A percentile compares a stretch with the other conserved stretches of the same genome.
Conservation (phyloP, 495 filamentous ascomycete genomes). For the Letharia columbiana region DNA sequence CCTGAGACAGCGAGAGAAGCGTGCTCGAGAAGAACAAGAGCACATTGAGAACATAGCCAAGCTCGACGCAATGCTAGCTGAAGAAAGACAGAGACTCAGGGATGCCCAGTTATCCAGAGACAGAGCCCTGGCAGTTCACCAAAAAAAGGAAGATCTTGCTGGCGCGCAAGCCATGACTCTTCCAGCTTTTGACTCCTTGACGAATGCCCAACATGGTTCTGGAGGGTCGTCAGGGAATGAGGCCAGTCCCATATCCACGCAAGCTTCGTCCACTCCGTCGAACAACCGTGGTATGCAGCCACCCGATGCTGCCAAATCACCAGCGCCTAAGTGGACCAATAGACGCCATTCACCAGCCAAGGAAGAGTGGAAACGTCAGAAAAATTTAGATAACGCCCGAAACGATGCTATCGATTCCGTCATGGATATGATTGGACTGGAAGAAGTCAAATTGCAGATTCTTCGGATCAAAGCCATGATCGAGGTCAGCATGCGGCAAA, state of each 20-base stretch:
- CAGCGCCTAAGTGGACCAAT: too few species aligned
- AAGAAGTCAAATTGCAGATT: conserved; percentile 58
- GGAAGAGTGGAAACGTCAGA: conserved; percentile 54
- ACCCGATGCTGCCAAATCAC: too few species aligned
- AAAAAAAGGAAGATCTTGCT: conserved; percentile 35
- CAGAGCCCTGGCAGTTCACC: conserved; percentile 39
- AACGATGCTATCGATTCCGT: conserved; percentile 54
- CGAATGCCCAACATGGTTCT: too few species aligned
- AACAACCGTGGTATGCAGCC: too few species aligned
- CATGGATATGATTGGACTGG: conserved; percentile 66
- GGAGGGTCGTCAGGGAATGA: too few species aligned
- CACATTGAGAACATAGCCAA: conserved; percentile 45
- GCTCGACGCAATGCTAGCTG: conserved; percentile 50
- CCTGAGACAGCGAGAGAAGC: conserved; percentile 45
- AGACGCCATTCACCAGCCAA: neutral
- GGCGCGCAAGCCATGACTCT: too few species aligned
- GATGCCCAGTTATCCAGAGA: conserved; percentile 40
- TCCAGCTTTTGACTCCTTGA: too few species aligned
- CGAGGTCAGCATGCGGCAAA: conserved; percentile 51
- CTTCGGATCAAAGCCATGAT: conserved; percentile 59
- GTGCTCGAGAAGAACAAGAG: conserved; percentile 39
- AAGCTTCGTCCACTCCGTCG: too few species aligned
- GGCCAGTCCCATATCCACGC: too few species aligned
- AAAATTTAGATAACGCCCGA: conserved; percentile 38
- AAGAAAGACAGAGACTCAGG: conserved; percentile 39